A percentile compares a stretch with the other conserved stretches of the same genome.
Conservation (phyloP, 352 stramenopile genomes). For the Phytophthora brassicae region DNA sequence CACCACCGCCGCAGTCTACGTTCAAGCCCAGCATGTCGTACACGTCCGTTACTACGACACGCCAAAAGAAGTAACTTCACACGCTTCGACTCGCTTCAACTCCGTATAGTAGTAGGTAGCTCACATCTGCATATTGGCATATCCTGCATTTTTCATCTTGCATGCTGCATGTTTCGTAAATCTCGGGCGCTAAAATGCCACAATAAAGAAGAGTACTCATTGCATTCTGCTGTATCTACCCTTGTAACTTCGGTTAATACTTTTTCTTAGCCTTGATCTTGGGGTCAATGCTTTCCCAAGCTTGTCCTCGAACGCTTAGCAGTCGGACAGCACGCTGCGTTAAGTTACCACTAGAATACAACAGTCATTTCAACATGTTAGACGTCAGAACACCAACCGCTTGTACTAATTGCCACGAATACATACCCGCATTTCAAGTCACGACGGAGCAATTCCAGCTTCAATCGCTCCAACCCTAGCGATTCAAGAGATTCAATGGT, state of each 20-base stretch:
- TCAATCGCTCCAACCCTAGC: slow-evolving; percentile 91
- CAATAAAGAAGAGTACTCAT: slow-evolving; percentile 26
- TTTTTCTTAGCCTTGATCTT: slow-evolving; percentile 74
- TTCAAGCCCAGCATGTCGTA: slow-evolving; percentile 85
- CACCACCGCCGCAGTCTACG: slow-evolving; percentile 39
- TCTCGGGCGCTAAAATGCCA: slow-evolving; percentile 25
- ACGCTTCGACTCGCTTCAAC: slow-evolving; percentile 13
- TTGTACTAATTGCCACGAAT: background rate
- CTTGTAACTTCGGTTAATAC: background rate
- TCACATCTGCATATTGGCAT: slow-evolving; percentile 26
- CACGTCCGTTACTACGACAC: slow-evolving; percentile 66
- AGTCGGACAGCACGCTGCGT: slow-evolving; percentile 90
- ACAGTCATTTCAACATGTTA: slow-evolving; percentile 13
- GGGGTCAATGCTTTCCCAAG: slow-evolving; percentile 87
- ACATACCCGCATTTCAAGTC: slow-evolving; percentile 96
- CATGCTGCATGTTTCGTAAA: slow-evolving; percentile 21
- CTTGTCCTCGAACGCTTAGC: slow-evolving; percentile 92
- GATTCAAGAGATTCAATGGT: slow-evolving; percentile 71
- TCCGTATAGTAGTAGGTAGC: slow-evolving; percentile 33
- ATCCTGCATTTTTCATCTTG: slow-evolving; percentile 16
- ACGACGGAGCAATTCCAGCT: slow-evolving; percentile 89
- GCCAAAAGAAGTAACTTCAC: slow-evolving; percentile 55
- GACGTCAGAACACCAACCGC: background rate
- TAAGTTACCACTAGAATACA: slow-evolving; percentile 77
- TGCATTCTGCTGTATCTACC: slow-evolving; percentile 9